Base-by-base conservation (phyloP, 129 eudicot species). In the Heracleum sosnowskyi region DNA sequence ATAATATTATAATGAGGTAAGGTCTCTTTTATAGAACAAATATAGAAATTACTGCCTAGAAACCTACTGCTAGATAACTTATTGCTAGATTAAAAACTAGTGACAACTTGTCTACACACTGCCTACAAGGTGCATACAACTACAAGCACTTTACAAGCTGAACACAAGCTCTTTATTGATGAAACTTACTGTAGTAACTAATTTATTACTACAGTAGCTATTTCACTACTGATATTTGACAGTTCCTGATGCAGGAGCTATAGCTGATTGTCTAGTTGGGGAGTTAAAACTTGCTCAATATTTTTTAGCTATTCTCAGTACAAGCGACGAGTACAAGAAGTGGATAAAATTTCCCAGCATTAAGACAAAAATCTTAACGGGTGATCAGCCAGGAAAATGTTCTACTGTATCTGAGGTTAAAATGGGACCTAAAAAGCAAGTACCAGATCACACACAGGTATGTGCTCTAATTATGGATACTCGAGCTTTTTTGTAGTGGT, bases 391-490 rank as follows among this genome's bases (percentile, higher is more conserved):
- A 29, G 68, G 39, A 55, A 78, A 9, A 4, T 53, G 20, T 44
- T 79, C 42, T 74, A 40, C 76, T 72, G 76, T 62, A 66, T 79
- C 71, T 6, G 82, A 84, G 75, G 66, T 64, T 36, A 79, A 77
- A 46, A 53, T 34, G 46, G 84, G 66, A 36, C 80, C 29, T 66
- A 84, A 79, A 74, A 78, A 49, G 79, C 87, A 86, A 77, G 60
- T 37, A 73, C 64, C 83, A 7, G 96, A 91, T 86, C 98, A 91
- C 80, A 91, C 97, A 37, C 97, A 93, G 93, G 98, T 90, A 80
- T 41, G 51, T 41, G 51, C 17, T 40, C 3, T 68, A 26, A 55
- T 51, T 9, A n/a, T 18, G 75, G 46, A 24, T 40, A 72, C 76
- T 72, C 22, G 8, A 70, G 41, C 47, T 37, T 36, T 70, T 12